Base-by-base conservation (phyloP, 2,329 filamentous ascomycete genomes). In the Fusarium pilosicola region DNA sequence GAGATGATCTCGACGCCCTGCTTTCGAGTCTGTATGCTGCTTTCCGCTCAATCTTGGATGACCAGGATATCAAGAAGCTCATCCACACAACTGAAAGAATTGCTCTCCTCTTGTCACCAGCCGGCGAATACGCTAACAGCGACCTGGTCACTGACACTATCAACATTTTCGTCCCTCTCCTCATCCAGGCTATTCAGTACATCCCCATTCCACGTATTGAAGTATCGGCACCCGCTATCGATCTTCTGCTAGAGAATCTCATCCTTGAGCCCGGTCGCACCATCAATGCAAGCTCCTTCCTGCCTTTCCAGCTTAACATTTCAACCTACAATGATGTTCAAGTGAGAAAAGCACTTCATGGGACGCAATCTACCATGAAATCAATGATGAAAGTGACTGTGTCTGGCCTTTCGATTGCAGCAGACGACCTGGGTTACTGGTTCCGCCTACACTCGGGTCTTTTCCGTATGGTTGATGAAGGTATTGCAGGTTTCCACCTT, bases 131-230 rank as follows among this genome's bases (percentile, higher is more conserved):
- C 59, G 86, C 90, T 26, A 96, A 95, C 78, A 84, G 86, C 1
- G 92, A 94, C 34, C 86, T 98, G 4, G 83, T 96, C 8, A 87
- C 90, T 6, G 96, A 98, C 79, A 85, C 90, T 7, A 87, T 94
- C 74, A 92, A 96, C 67, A 90, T 96, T 18, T 95, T 98, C 79
- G 86, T 96, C 10, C 96, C 96, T 0, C 84, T 94, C 18, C 78
- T 95, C 8, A 88, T 98, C 65, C 88, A 94, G 74, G 89, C 90
- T 6, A 87, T 98, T 38, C 95, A 98, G 80, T 95, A 94, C 82
- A 85, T 98, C 8, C 96, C 96, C 0, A 96, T 98, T 59, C 95
- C 95, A 1, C 92, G 96, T 9, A 83, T 98, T n/a, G 96, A 98
- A 81, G 86, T 98, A 10, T 93, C 94, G 2, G 93, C 92, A 7